phyloP scores from a whole-genome alignment of 345 rosid species.

The Aquilaria yunnanensis region DNA sequence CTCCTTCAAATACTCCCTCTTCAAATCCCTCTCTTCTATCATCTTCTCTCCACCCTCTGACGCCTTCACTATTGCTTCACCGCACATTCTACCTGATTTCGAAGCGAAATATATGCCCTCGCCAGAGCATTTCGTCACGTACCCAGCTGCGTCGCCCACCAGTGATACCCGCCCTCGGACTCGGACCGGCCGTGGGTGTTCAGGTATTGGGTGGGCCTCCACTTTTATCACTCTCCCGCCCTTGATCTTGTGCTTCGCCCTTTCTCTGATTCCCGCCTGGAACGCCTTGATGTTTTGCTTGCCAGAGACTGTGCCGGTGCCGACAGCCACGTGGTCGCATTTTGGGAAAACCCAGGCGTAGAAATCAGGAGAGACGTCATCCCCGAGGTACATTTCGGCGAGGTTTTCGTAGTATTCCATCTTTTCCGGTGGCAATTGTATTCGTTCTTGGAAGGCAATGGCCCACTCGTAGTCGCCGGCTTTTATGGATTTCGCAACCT shows the following conservation, averaged over 20 bases:
- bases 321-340: conserved; percentile 79
- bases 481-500: conserved; percentile 44
- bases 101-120: conserved; percentile 73
- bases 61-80: conserved; percentile 54
- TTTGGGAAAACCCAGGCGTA: conserved; percentile 77
- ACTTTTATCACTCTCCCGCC: conserved; percentile 60
- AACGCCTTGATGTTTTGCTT: conserved; percentile 36
- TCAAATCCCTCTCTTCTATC: conserved; percentile 45
- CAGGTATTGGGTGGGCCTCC: conserved; percentile 78
- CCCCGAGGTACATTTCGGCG: conserved; percentile 66
- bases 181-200: conserved; percentile 50
- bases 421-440: conserved; percentile 50
- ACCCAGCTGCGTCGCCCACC: conserved; percentile 71
- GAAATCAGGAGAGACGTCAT: conserved; percentile 73
- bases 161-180: conserved; percentile 53
- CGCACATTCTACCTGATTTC: conserved; percentile 62
- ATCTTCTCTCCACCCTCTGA: conserved; percentile 43
- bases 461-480: conserved; percentile 55
- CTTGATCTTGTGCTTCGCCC: conserved; percentile 35
- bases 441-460: conserved; percentile 66
- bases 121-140: conserved; percentile 58
- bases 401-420: conserved; percentile 57
- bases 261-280: conserved; percentile 40
- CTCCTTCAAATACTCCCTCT: conserved; percentile 46
- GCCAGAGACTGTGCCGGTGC: conserved; percentile 46